Conservation (phyloP, 2,329 filamentous ascomycete genomes). For the Lecanicillium sp. region DNA sequence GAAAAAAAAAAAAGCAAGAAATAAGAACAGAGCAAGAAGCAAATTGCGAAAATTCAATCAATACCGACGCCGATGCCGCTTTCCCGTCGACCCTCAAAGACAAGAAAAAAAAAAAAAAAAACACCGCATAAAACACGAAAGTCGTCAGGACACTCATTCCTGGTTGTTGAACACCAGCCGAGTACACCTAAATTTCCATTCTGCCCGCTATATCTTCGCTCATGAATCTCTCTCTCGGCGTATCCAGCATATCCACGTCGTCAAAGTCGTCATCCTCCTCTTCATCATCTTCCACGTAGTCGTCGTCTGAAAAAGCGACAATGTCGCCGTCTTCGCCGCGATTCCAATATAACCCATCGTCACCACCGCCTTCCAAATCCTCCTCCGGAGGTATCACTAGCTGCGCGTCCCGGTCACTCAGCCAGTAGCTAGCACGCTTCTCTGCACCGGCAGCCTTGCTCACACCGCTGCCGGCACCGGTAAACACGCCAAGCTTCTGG, state of each 20-base stretch:
- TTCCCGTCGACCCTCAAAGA: not conserved
- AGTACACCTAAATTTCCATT: conserved; percentile 50
- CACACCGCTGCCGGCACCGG: conserved; percentile 11
- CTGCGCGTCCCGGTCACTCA: conserved; percentile 60
- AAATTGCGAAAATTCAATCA: not conserved
- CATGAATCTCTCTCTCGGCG: conserved; percentile 45
- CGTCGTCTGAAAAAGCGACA: conserved; percentile 46
- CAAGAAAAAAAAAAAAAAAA: not conserved
- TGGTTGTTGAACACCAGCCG: not conserved
- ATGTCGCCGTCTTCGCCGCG: conserved; percentile 53
- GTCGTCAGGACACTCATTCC: not conserved
- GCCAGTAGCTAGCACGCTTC: conserved; percentile 85
- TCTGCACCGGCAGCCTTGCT: conserved; percentile 21
- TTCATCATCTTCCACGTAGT: conserved; percentile 44
- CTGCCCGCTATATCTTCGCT: conserved; percentile 57
- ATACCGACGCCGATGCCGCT: conserved; percentile 6
- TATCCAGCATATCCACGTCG: conserved; percentile 34
- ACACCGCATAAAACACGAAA: not conserved
- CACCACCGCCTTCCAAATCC: conserved; percentile 43
- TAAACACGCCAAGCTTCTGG: conserved; percentile 8
- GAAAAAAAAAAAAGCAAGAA: not conserved
- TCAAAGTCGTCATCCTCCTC: conserved; percentile 39
- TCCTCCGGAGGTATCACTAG: conserved; percentile 38
- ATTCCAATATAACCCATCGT: conserved; percentile 51
- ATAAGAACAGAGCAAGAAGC: not conserved